phyloP scores from a whole-genome alignment of 2,329 filamentous ascomycete genomes.

The Pleomassaria siparia region DNA sequence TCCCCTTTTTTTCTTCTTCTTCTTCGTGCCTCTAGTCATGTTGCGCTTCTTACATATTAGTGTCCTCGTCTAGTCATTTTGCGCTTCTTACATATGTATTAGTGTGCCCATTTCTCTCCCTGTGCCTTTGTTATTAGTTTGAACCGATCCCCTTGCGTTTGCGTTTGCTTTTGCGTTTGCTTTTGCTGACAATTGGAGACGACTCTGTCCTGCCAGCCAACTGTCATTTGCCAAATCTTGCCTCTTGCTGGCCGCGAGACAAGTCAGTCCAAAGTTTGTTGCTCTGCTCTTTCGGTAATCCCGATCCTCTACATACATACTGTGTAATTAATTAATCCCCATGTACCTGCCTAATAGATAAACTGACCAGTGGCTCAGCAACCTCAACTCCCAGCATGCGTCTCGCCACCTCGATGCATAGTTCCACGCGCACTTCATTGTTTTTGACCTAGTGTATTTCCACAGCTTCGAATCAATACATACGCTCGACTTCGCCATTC shows the following conservation, averaged over 20 bases:
- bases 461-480: background rate
- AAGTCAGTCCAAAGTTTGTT: background rate
- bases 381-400: background rate
- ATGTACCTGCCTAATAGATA: background rate
- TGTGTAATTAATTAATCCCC: background rate
- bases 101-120: slow-evolving; percentile 16
- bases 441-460: too few relatives aligned
- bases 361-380: slow-evolving; percentile 1
- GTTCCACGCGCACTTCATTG: too few relatives aligned
- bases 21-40: slow-evolving; percentile 14
- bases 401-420: background rate
- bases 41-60: too few relatives aligned
- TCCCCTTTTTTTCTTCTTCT: slow-evolving; percentile 1
- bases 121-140: slow-evolving; percentile 7
- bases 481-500: background rate
- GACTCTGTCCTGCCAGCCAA: too few relatives aligned
- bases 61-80: too few relatives aligned
- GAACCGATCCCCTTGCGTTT: too few relatives aligned
- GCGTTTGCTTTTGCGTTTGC: too few relatives aligned
- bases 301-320: background rate
- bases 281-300: background rate
- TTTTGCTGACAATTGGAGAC: too few relatives aligned
- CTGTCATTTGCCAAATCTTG: too few relatives aligned
- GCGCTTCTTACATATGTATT: too few relatives aligned
- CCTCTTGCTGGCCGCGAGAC: background rate